phyloP scores from a whole-genome alignment of 2,329 filamentous ascomycete species.

The Fusarium sp. region DNA sequence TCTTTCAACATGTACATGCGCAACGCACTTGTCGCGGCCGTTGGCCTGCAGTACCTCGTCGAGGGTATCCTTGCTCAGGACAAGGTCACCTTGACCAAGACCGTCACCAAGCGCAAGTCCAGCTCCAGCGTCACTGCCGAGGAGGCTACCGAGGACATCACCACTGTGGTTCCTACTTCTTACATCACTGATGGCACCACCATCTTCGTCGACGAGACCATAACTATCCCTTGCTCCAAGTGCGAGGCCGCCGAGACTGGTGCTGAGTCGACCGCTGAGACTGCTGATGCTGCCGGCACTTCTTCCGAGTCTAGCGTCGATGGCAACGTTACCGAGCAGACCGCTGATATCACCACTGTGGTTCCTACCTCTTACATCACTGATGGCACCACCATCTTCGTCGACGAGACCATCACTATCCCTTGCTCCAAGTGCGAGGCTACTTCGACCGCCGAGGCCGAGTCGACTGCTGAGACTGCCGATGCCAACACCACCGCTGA shows the following conservation, averaged over 20 bases:
- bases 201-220: slow-evolving; percentile 32
- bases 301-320: slow-evolving; percentile 7
- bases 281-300: slow-evolving; percentile 4
- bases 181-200: slow-evolving; percentile 35
- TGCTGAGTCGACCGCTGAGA: too few species aligned
- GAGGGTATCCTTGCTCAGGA: slow-evolving; percentile 38
- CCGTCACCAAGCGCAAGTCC: slow-evolving; percentile 26
- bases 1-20: slow-evolving; percentile 40
- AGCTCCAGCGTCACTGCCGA: slow-evolving; percentile 17
- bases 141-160: slow-evolving; percentile 29
- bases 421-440: slow-evolving; percentile 36
- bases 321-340: slow-evolving; percentile 17
- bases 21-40: slow-evolving; percentile 37
- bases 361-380: slow-evolving; percentile 34
- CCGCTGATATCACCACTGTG: slow-evolving; percentile 25
- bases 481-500: slow-evolving; percentile 11
- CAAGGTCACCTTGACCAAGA: slow-evolving; percentile 30
- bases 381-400: slow-evolving; percentile 36
- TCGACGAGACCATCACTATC: slow-evolving; percentile 34
- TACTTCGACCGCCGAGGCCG: slow-evolving; percentile 16
- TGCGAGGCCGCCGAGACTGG: too few species aligned
- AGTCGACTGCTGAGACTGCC: slow-evolving; percentile 14
- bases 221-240: slow-evolving; percentile 38
- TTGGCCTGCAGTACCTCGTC: slow-evolving; percentile 39
- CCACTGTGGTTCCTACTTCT: slow-evolving; percentile 35